Evolutionary conservation across 2,329 filamentous ascomycete species (phyloP), one percentile per base, ranked within the genome.

Genomic region (Diplodia mutila): DNA sequence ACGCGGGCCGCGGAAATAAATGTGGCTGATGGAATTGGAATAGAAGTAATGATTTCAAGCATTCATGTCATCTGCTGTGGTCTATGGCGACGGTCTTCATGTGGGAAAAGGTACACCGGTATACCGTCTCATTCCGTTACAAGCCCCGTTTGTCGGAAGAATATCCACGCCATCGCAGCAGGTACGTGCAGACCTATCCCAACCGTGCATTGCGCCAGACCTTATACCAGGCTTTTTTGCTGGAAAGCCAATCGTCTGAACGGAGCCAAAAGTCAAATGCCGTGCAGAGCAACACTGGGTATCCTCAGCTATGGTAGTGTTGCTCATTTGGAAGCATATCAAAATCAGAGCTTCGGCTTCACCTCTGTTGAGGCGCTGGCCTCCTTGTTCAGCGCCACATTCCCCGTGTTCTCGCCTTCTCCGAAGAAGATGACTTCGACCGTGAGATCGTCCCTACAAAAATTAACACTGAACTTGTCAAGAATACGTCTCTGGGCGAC

Each of bases 371-470:
- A 37, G 11, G 91, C 92, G 69, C 90, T 97, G 1, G 95, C 95
- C 75, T 97, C 94, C 71, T 90, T 84, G 79, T 98, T 99, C 68
- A 97, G 79, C 5, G 90, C 87, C 5, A 98, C 90, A 70, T 90
- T 90, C 42, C 94, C 93, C 34, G 86, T 91, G 77, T 89, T 89
- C 65, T 89, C 76, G 42, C 90, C 88, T 72, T 97, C 88, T 69
- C 95, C 95, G 74, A 99, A 99, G 85, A 99, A 99, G 75, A 99
- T 97, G 69, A 99, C 95, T 79, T 99, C 93, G 18, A 99, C 94
- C 0, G 95, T 99, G 70, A 99, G 82, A 77, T 99, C 95, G 77
- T 99, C 95, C 72, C 93, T 94, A 73, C 57, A 74, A 74, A 69
- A 69, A 69, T 73, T 67, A 72, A 65, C 16, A 63, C 32, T 18